Conservation (phyloP, 257 asterid genomes). For the Ballota nigra region DNA sequence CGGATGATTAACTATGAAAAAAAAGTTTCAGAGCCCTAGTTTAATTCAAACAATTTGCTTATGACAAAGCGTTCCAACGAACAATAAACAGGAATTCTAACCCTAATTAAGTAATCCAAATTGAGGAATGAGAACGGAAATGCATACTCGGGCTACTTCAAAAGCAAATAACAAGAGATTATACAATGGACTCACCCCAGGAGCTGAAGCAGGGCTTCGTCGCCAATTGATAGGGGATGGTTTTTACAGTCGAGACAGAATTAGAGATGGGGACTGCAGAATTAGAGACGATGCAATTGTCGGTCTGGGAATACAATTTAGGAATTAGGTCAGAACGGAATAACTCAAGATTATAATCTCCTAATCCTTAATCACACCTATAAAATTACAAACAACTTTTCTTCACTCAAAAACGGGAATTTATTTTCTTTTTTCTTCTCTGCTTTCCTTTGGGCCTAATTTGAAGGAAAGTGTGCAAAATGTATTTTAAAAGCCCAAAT, state of each 20-base stretch:
- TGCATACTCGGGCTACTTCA: background rate
- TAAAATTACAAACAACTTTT: background rate
- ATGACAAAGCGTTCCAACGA: background rate
- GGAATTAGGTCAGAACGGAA: background rate
- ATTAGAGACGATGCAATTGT: background rate
- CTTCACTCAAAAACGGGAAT: background rate
- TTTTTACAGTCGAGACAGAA: background rate
- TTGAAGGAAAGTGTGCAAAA: too few relatives aligned
- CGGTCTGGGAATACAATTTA: background rate
- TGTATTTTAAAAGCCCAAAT: too few relatives aligned
- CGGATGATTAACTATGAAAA: background rate
- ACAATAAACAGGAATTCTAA: background rate
- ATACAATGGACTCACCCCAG: constrained; percentile 1
- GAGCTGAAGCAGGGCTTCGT: background rate
- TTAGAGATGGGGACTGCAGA: too few relatives aligned
- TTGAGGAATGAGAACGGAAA: background rate
- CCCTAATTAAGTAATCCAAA: background rate
- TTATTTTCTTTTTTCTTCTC: too few relatives aligned
- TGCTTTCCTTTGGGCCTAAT: too few relatives aligned
- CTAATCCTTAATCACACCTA: too few relatives aligned
- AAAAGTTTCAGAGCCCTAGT: background rate
- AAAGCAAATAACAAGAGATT: background rate
- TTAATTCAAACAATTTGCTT: constrained; percentile 2
- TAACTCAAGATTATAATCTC: too few relatives aligned
- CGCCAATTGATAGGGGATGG: background rate